Percentiles rank a stretch among this genome's conserved stretches.
phyloP scores from a whole-genome alignment of 805 yeast genomes.

The Cyberlindnera sargentensis region DNA sequence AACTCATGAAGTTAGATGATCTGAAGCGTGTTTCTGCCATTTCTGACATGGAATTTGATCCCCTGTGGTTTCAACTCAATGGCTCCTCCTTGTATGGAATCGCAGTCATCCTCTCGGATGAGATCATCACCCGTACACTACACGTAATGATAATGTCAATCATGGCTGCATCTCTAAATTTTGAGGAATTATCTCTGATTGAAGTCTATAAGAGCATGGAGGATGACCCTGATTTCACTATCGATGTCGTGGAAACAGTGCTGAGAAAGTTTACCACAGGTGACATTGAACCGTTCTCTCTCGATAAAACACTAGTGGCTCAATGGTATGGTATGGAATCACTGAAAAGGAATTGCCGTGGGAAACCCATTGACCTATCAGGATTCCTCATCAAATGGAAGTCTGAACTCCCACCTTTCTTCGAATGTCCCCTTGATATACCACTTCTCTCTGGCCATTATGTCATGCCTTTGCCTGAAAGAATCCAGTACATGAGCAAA shows the following conservation, averaged over 20 bases:
- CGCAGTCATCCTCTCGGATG: slow-evolving; percentile 30
- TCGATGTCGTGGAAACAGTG: slow-evolving; percentile 42
- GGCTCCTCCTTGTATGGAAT: slow-evolving; percentile 49
- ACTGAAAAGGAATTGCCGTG: slow-evolving; percentile 31
- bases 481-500: slow-evolving; percentile 48
- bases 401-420: slow-evolving; percentile 53
- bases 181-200: slow-evolving; percentile 24
- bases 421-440: slow-evolving; percentile 53
- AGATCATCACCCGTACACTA: slow-evolving; percentile 27
- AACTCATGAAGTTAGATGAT: slow-evolving; percentile 18
- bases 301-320: slow-evolving; percentile 40
- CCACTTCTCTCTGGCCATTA: slow-evolving; percentile 48
- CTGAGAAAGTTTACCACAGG: slow-evolving; percentile 38
- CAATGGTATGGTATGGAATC: slow-evolving; percentile 59
- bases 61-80: slow-evolving; percentile 43
- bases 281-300: slow-evolving; percentile 22
- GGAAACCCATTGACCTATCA: slow-evolving; percentile 28
- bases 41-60: slow-evolving; percentile 46
- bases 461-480: slow-evolving; percentile 37
- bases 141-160: slow-evolving; percentile 32
- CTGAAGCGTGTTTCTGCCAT: slow-evolving; percentile 41
- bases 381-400: slow-evolving; percentile 63
- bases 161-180: slow-evolving; percentile 28
- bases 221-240: slow-evolving; percentile 29
- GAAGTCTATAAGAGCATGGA: slow-evolving; percentile 25